Evolutionary conservation across 352 stramenopile genomes (phyloP).

Genomic region (Bremia lactucae): DNA sequence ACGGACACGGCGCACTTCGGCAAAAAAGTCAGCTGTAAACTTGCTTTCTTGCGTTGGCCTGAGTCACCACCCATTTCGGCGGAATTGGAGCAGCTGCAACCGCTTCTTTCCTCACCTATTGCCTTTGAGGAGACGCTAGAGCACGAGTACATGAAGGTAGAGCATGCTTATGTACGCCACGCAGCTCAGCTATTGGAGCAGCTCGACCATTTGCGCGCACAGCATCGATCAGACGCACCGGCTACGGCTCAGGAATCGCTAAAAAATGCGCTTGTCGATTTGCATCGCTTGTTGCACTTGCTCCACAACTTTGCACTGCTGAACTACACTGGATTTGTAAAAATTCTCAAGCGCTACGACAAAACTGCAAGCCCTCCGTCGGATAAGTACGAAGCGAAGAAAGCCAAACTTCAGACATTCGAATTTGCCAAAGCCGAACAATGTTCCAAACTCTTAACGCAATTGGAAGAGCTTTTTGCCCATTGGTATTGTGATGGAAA

Average conservation of each 20-base stretch:
- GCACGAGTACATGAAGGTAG: slow-evolving; percentile 83
- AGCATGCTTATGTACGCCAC: slow-evolving; percentile 87
- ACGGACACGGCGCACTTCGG: slow-evolving; percentile 13
- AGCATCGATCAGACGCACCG: slow-evolving; percentile 48
- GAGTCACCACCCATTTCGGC: slow-evolving; percentile 6
- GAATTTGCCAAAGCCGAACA: slow-evolving; percentile 46
- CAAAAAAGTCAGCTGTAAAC: slow-evolving; percentile 11
- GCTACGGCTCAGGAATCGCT: slow-evolving; percentile 81
- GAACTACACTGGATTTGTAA: slow-evolving; percentile 97
- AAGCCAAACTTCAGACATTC: slow-evolving; percentile 37
- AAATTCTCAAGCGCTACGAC: slow-evolving; percentile 96
- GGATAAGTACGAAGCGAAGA: slow-evolving; percentile 31
- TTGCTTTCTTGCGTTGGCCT: slow-evolving; percentile 20
- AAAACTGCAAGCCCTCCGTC: slow-evolving; percentile 27
- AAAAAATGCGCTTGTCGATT: slow-evolving; percentile 87
- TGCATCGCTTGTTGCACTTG: slow-evolving; percentile 89
- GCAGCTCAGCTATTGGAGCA: slow-evolving; percentile 70
- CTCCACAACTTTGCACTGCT: slow-evolving; percentile 95
- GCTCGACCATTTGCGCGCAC: slow-evolving; percentile 71
- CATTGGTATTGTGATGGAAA: slow-evolving; percentile 72
- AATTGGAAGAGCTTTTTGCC: slow-evolving; percentile 62
- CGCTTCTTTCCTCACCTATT: slow-evolving; percentile 16
- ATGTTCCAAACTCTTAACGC: slow-evolving; percentile 36
- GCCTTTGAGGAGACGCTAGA: slow-evolving; percentile 81
- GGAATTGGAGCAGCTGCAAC: slow-evolving; percentile 24